phyloP scores from a whole-genome alignment of 1,284 basidiomycete genomes.

The Trichosporon asahii region DNA sequence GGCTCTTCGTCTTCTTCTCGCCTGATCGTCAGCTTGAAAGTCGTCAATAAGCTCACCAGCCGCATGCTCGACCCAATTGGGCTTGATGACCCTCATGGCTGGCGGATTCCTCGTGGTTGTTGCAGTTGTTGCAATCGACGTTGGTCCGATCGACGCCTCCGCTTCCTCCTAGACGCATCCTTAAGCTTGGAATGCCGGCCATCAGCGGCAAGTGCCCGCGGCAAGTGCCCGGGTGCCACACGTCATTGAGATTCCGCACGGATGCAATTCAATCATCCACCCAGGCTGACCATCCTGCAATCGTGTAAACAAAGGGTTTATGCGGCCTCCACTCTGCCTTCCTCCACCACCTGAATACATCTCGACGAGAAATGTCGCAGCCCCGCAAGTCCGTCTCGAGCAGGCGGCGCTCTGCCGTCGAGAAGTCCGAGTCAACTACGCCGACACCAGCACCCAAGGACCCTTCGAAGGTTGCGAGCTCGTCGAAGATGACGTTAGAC shows the following conservation, averaged over 20 bases:
- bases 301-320: constrained; percentile 18
- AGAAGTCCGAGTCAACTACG: not conserved
- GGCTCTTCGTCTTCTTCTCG: constrained; percentile 64
- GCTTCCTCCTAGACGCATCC: not conserved
- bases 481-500: constrained; percentile 37
- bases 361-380: constrained; percentile 8
- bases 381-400: constrained; percentile 27
- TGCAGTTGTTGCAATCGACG: constrained; percentile 3
- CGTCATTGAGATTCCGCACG: constrained; percentile 14
- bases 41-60: constrained; percentile 21
- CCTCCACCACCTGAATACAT: not conserved
- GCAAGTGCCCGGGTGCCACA: not conserved
- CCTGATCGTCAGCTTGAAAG: constrained; percentile 20
- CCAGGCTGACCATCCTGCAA: not conserved
- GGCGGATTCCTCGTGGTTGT: not conserved
- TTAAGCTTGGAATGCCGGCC: not conserved
- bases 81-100: constrained; percentile 50
- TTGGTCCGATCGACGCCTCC: not conserved
- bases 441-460: not conserved
- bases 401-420: constrained; percentile 6
- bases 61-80: constrained; percentile 51
- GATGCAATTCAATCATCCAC: constrained; percentile 10
- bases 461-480: constrained; percentile 14
- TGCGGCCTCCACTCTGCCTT: not conserved
- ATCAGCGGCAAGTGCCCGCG: not conserved